phyloP scores from a whole-genome alignment of 768 basidiomycete species.

The Omphalotus guepiniiformis region DNA sequence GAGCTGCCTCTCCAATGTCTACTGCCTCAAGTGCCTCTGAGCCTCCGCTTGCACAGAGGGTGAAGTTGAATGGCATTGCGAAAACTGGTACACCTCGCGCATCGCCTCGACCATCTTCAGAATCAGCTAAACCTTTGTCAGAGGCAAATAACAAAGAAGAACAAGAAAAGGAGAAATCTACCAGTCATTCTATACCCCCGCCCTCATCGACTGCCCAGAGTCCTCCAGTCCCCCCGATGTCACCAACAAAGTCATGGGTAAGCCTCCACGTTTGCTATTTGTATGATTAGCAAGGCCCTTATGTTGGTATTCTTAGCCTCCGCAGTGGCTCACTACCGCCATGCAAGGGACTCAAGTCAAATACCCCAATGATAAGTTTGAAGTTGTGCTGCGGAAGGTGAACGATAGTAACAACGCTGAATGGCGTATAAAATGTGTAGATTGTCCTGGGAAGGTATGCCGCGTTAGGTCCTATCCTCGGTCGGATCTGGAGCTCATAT shows the following conservation, averaged over 20 bases:
- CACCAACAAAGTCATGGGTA: slow-evolving; percentile 9
- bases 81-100: slow-evolving; percentile 21
- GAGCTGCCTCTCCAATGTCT: slow-evolving; percentile 68
- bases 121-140: slow-evolving; percentile 18
- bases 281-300: too few relatives aligned
- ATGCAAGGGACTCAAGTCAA: slow-evolving; percentile 61
- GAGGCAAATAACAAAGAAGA: neutral
- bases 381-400: slow-evolving; percentile 63
- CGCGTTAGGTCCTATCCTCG: neutral
- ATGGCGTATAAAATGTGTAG: slow-evolving; percentile 89
- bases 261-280: slow-evolving; percentile 5
- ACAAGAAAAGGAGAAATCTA: neutral
- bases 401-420: slow-evolving; percentile 57
- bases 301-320: slow-evolving; percentile 46
- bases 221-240: slow-evolving; percentile 5
- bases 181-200: slow-evolving; percentile 1
- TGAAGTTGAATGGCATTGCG: slow-evolving; percentile 54
- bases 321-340: slow-evolving; percentile 69
- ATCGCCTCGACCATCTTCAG: slow-evolving; percentile 12
- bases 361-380: slow-evolving; percentile 82
- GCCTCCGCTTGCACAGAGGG: slow-evolving; percentile 63
- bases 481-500: neutral
- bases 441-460: slow-evolving; percentile 89
- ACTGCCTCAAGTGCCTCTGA: slow-evolving; percentile 72
- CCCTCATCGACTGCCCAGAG: neutral